A percentile compares a stretch with the other conserved stretches of the same genome.
phyloP scores from a whole-genome alignment of 2,329 filamentous ascomycete genomes.

The Diaporthe citriasiana region DNA sequence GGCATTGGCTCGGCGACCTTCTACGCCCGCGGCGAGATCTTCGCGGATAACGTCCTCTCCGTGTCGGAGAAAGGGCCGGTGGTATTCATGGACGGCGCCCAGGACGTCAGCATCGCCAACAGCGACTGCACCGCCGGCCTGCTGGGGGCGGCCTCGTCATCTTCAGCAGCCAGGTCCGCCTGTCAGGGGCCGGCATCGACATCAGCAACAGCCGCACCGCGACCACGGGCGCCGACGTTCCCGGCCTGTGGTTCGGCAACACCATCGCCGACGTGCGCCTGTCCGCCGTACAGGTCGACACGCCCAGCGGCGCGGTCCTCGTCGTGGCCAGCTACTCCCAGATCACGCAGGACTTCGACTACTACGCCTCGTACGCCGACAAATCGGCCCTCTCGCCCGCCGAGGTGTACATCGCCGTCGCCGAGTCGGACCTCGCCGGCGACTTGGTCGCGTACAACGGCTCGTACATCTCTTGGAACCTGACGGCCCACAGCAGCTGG shows the following conservation, averaged over 20 bases:
- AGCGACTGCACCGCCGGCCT: conserved; percentile 48
- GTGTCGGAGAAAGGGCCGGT: conserved; percentile 46
- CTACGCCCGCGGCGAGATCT: conserved; percentile 50
- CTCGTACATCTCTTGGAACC: conserved; percentile 43
- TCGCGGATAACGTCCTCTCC: conserved; percentile 48
- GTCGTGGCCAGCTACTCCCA: conserved; percentile 48
- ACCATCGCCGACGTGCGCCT: conserved; percentile 43
- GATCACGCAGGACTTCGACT: conserved; percentile 52
- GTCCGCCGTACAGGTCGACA: conserved; percentile 30
- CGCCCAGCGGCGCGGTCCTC: conserved; percentile 45
- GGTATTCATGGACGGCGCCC: conserved; percentile 49
- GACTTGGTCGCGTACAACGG: conserved; percentile 53
- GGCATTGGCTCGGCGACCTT: conserved; percentile 52
- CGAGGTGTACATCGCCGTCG: conserved; percentile 46
- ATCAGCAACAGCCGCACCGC: conserved; percentile 47
- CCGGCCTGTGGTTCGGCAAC: conserved; percentile 53
- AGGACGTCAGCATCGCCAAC: conserved; percentile 45
- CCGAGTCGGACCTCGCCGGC: conserved; percentile 47
- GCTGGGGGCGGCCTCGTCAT: conserved; percentile 49
- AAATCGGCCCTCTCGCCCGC: conserved; percentile 48
- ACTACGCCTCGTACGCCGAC: conserved; percentile 50
- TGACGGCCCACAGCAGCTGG: conserved; percentile 43
- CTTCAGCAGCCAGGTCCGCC: conserved; percentile 43
- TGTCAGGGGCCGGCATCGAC: conserved; percentile 44
- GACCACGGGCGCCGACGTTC: conserved; percentile 43